Evolutionary conservation across 2,329 filamentous ascomycete genomes (phyloP), one percentile per base, ranked within the genome.

Genomic region (Talaromyces amestolkiae): DNA sequence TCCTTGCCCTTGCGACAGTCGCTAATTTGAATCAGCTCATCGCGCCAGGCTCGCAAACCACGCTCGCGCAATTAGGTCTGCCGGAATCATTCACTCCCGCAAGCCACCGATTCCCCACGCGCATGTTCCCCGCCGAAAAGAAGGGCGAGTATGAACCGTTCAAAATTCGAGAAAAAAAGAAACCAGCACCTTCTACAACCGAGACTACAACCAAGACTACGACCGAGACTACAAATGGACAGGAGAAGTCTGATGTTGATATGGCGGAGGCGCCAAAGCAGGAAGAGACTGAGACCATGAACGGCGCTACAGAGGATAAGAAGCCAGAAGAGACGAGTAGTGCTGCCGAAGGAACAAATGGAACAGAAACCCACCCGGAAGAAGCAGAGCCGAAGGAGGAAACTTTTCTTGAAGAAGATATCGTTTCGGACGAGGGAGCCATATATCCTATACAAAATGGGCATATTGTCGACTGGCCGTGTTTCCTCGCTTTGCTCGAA

Each of bases 31-130:
- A 31, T 64, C n/a, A 83, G 81, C 77, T 83, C 70, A 83, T 85
- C 75, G 81, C 81, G 72, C 84, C 84, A 61, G 93, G 93, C 75
- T 97, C 93, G 77, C 89, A 91, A 79, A 94, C 89, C 69, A 97
- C 93, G 66, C 87, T 96, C 81, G 93, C 93, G 70, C 93, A 97
- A 84, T 86, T 97, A 47, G 93, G 93, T 61, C 90, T 95, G 72
- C 89, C 88, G 72, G 93, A 97, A 82, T 89, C 87, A n/a, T 89
- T 98, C 77, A 96, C 93, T 41, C 93, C 93, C 51, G 92, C 95
- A n/a, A 86, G 89, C 68, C 87, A 91, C 77, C 91, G 93, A 70
- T 86, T 98, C 70, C 88, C 91, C 37, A 97, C 94, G 78, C 90
- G 95, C 81, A 97, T 99, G 93, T 99, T 98, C 72, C 84, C 85